phyloP scores from a whole-genome alignment of 345 rosid genomes.

The Hibiscus mutabilis region DNA sequence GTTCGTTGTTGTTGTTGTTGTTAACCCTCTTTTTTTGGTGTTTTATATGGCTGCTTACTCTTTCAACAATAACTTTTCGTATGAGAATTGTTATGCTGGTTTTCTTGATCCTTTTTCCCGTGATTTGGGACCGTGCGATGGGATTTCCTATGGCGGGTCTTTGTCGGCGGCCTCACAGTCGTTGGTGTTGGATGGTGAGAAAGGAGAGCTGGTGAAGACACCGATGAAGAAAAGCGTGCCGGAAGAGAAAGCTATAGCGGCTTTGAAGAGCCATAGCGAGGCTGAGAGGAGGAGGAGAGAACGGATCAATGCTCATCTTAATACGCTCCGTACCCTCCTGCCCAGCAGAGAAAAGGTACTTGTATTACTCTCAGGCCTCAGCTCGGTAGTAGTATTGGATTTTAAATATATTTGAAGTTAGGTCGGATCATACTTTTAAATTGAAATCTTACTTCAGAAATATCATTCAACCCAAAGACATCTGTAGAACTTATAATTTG shows the following conservation, averaged over 20 bases:
- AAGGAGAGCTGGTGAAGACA: constrained; percentile 54
- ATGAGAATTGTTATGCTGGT: constrained; percentile 21
- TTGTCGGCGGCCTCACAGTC: constrained; percentile 23
- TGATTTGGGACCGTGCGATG: constrained; percentile 23
- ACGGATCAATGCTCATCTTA: constrained; percentile 67
- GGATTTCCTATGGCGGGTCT: constrained; percentile 24
- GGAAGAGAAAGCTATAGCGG: constrained; percentile 44
- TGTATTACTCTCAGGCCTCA: too few species aligned
- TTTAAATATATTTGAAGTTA: too few species aligned
- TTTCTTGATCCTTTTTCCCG: constrained; percentile 25
- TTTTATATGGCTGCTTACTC: constrained; percentile 30
- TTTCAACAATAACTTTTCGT: constrained; percentile 22
- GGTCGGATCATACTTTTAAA: too few species aligned
- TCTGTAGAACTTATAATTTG: too few species aligned
- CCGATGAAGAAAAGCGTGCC: constrained; percentile 37
- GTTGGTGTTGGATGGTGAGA: constrained; percentile 45
- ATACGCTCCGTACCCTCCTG: constrained; percentile 49
- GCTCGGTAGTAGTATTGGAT: too few species aligned
- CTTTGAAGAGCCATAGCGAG: constrained; percentile 61
- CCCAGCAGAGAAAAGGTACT: constrained; percentile 53
- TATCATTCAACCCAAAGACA: too few species aligned
- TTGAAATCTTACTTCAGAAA: too few species aligned
- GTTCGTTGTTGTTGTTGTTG: background rate
- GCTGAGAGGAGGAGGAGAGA: constrained; percentile 79
- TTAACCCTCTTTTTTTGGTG: background rate